Evolutionary conservation across 768 basidiomycete genomes (phyloP).

Genomic region (Agrocybe pediades): DNA sequence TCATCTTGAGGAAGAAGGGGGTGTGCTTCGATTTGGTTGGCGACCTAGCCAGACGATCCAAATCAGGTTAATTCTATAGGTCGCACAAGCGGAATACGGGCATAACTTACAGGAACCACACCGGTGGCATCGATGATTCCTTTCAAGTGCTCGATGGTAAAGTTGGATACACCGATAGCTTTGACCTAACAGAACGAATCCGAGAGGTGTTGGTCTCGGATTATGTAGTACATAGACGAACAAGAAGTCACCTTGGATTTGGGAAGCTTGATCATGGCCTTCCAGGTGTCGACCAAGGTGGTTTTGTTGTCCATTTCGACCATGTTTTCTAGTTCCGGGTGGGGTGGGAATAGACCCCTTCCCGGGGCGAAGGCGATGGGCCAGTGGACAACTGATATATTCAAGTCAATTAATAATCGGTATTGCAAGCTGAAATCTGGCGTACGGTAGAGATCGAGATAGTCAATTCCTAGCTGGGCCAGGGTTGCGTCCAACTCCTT

Average conservation of each 20-base stretch:
- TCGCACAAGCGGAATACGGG: neutral
- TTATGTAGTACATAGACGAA: too few species aligned
- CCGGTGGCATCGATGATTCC: constrained; percentile 70
- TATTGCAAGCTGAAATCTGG: constrained; percentile 9
- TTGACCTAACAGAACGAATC: constrained; percentile 44
- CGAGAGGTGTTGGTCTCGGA: too few species aligned
- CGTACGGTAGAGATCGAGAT: constrained; percentile 81
- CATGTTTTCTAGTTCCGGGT: constrained; percentile 45
- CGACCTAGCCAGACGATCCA: constrained; percentile 36
- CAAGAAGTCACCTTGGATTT: constrained; percentile 63
- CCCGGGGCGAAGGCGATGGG: constrained; percentile 69
- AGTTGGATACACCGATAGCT: constrained; percentile 84
- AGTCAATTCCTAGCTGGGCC: constrained; percentile 67
- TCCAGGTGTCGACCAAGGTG: constrained; percentile 81
- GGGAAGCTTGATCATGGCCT: constrained; percentile 70
- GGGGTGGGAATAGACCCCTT: constrained; percentile 53
- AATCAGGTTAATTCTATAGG: neutral
- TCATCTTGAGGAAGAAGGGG: constrained; percentile 78
- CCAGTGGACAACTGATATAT: constrained; percentile 71
- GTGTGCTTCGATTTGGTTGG: constrained; percentile 86
- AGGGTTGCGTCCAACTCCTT: constrained; percentile 79
- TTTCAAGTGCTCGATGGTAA: constrained; percentile 64
- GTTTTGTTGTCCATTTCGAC: constrained; percentile 57
- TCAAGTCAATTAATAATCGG: neutral
- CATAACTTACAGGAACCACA: constrained; percentile 61